Base-by-base conservation (phyloP, 2,329 filamentous ascomycete species). In the Knoxdaviesia capensis region DNA sequence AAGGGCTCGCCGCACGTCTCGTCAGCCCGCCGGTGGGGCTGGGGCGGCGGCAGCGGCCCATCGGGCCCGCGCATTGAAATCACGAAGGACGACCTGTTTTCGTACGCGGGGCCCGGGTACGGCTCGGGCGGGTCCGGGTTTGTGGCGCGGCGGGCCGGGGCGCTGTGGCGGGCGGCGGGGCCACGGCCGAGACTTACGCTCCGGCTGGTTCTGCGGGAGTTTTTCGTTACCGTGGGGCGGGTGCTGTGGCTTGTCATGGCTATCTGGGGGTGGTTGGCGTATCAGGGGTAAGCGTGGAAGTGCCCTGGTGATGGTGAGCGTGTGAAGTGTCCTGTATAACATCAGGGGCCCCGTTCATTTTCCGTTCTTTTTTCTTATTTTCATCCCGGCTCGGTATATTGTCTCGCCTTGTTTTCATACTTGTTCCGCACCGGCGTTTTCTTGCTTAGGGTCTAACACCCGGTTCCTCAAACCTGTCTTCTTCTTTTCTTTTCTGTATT, bases 241-340 rank as follows among this genome's bases (percentile, higher is more conserved):
- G 75, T 86, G 4, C 65, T 64, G 5, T 73, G 70, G 65, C 69
- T 81, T 56, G 74, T 72, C 20, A 56, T 77, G 38, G 48, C 62
- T 9, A 75, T 76, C 55, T 90, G 81, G 65, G 64, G 64, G 31
- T 82, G 75, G 59, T 59, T 88, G 50, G 64, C 77, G 44, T 74
- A 69, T 59, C 66, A 66, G 52, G 77, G 77, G 48, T 83, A 53
- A 20, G 20, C 20, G 20, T 20, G 20, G 20, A 20, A 20, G 20
- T 20, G 20, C 20, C 20, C 20, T 20, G 20, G 20, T 20, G 20
- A 20, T 20, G 20, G 20, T 20, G 20, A 20, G 20, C 20, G 20
- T 20, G 20, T 20, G 20, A 20, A 20, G 20, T 20, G 20, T 20
- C 20, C 20, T 20, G 20, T 20, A 20, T 20, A 20, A 20, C 20